These are phyloP conservation scores for Rhododendron molle DNA, from an alignment of 148 eudicot genomes.

Conservation along the genomic window DNA sequence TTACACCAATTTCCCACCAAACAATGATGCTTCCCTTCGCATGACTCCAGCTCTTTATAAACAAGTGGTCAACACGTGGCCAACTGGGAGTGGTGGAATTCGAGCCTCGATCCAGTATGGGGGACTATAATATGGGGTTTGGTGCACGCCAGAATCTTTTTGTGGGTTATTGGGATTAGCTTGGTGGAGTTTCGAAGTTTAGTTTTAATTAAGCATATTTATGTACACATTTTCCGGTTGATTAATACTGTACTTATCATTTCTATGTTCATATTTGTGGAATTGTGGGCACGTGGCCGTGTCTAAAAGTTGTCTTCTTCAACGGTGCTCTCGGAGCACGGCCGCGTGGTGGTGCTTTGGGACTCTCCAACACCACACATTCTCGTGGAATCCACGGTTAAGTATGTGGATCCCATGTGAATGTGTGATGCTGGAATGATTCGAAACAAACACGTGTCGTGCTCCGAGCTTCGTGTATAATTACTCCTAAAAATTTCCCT, in stretches of 20 bases:
- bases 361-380: too few species aligned
- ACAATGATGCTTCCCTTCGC: slow-evolving; percentile 45
- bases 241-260: neutral
- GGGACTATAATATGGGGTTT: slow-evolving; percentile 8
- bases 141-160: slow-evolving; percentile 31
- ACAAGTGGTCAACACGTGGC: slow-evolving; percentile 27
- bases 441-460: too few species aligned
- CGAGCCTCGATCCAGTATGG: slow-evolving; percentile 17
- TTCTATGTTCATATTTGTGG: neutral
- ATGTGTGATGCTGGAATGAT: too few species aligned
- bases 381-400: too few species aligned
- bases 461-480: too few species aligned
- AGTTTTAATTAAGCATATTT: neutral
- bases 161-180: neutral
- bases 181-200: slow-evolving; percentile 7
- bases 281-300: slow-evolving; percentile 11
- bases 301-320: neutral
- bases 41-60: slow-evolving; percentile 34
- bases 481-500: too few species aligned
- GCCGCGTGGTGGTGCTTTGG: too few species aligned
- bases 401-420: too few species aligned
- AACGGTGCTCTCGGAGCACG: too few species aligned
- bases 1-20: slow-evolving; percentile 32
- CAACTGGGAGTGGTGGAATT: slow-evolving; percentile 9
- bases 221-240: neutral